Base-by-base conservation (phyloP, 176 grass and related monocot species). In the Oryza meridionalis region DNA sequence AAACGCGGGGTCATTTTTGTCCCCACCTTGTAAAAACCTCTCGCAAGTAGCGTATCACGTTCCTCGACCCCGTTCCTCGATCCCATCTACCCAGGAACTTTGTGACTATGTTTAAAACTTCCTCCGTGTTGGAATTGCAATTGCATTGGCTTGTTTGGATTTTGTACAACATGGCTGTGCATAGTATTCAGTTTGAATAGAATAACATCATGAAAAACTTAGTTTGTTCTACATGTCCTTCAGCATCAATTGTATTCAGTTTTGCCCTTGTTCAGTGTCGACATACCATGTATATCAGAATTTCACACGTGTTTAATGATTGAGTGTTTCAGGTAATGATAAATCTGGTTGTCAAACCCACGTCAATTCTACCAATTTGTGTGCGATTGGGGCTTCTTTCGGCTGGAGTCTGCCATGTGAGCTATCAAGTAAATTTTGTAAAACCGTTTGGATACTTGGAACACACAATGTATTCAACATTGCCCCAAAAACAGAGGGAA, bases 371-470 rank as follows among this genome's bases (percentile, higher is more conserved):
- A 76, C 33, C 63, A 37, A 59, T 26, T 32, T 67, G 17, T 42
- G 2, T 32, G 9, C 44, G 19, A 47, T 67, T 69, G 70, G 77
- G 47, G 61, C 62, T 75, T 35, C 19, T 69, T 81, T 81, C 19
- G 2, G 32, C 75, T 86, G 77, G 45, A 45, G 11, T 50, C 65
- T 47, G 38, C 38, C 76, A 12, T 62, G 19, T 17, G 9, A 33
- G 40, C 64, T 76, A 69, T 68, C 35, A 68, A 81, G 72, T 70
- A 76, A 67, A 87, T 86, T 55, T 87, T 70, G 71, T 86, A 68
- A 75, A 32, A 71, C 64, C 33, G 5, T 81, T 69, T 73, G n/a
- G 43, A 86, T 31, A 26, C 8, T 38, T 74, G 29, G 74, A 55
- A 65, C 17, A 63, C 46, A 67, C 71, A 79, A 22, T 46, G 77